phyloP scores from a whole-genome alignment of 1,284 basidiomycete genomes.

The Lentinus polychrous region DNA sequence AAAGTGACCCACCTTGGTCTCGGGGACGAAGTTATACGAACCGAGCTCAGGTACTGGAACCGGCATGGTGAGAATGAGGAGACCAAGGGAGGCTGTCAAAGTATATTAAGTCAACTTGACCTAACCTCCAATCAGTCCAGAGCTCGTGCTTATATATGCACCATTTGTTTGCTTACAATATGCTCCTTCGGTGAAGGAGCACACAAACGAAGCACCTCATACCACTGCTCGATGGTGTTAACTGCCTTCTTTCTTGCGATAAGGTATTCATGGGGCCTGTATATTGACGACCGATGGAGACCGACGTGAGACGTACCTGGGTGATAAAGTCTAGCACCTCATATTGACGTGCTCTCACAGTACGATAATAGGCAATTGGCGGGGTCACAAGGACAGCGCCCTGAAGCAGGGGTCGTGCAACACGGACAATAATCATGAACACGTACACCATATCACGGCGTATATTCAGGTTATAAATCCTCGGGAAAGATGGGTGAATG shows the following conservation, averaged over 20 bases:
- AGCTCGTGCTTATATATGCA: too few relatives aligned
- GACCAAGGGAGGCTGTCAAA: background rate
- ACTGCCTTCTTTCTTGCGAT: background rate
- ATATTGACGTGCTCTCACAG: conserved; percentile 2
- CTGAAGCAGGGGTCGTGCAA: background rate
- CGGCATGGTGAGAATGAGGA: conserved; percentile 21
- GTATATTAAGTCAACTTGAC: background rate
- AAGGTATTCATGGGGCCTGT: background rate
- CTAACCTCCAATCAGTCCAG: background rate
- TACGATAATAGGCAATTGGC: background rate
- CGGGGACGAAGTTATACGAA: conserved; percentile 38
- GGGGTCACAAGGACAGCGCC: background rate
- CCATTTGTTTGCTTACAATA: background rate
- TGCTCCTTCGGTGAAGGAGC: background rate
- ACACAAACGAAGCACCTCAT: conserved; percentile 1
- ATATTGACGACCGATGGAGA: background rate
- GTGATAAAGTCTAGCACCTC: background rate
- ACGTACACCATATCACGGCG: too few relatives aligned
- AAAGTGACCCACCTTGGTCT: conserved; percentile 34
- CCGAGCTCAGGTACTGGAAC: conserved; percentile 33
- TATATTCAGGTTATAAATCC: too few relatives aligned
- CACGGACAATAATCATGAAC: too few relatives aligned
- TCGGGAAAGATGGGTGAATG: background rate
- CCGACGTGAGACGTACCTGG: background rate
- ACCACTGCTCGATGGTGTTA: conserved; percentile 2